Base-by-base conservation (phyloP, 1,284 basidiomycete species). In the Pterulicium gracile region DNA sequence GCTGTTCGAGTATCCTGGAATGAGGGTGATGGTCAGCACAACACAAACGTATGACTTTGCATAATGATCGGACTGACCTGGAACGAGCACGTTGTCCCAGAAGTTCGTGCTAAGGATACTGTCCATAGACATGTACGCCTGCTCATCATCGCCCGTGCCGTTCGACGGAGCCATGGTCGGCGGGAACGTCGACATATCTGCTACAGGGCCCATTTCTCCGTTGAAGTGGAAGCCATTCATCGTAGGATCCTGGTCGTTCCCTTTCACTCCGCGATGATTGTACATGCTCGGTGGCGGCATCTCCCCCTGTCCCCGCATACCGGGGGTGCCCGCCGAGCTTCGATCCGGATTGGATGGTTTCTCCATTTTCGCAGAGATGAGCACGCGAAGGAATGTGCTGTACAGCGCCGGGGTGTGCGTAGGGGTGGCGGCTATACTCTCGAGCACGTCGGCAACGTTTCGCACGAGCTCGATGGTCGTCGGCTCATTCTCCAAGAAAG, bases 381-480 rank as follows among this genome's bases (percentile, higher is more conserved):
- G 77, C 10, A 88, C 88, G 3, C 85, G 81, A 19, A 95, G 72
- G 69, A 95, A 93, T 13, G 78, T 73, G 55, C 84, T 82, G 66
- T 96, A 95, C 46, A 95, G 70, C 3, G 86, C 81, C 0, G 89
- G 89, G 0, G 91, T 90, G 58, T 95, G 91, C 5, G 77, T 67
- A 1, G 81, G 68, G 55, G 83, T 82, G 40, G 79, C 81, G 18
- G 90, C 80, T 46, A 84, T 75, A 18, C 69, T 72, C 55, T 90
- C 88, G 21, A 94, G 72, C 0, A 80, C 70, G 52, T 88, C 78
- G 1, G 88, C 90, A 20, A 93, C 81, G 52, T 90, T 85, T 45
- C 79, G 81, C 40, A 88, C 83, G 22, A 91, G 67, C n/a, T 66
- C 60, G 21, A 91, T 62, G 4, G 83, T 87, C 51, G 75, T 75